Evolutionary conservation across 495 filamentous ascomycete species (phyloP).

Genomic region (Podospora appendiculata): DNA sequence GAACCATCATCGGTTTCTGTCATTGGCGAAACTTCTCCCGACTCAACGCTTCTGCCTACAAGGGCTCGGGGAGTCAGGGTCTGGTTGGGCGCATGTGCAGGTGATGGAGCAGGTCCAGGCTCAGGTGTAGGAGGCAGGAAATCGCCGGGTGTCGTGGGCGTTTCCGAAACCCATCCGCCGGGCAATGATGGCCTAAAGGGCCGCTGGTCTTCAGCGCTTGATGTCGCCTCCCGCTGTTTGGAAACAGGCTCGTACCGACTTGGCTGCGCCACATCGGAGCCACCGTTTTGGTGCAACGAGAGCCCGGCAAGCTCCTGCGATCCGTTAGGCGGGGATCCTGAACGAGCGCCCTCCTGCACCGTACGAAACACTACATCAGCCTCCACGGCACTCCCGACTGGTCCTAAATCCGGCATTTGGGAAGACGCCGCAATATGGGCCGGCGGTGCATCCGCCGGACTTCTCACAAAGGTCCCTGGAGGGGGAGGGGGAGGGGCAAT

Average conservation of each 20-base stretch:
- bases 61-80: constrained; percentile 2
- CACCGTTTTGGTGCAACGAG: not conserved
- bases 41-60: not conserved
- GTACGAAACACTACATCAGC: constrained; percentile 4
- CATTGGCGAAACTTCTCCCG: constrained; percentile 14
- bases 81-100: no score
- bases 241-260: not conserved
- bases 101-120: not conserved
- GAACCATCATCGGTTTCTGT: constrained; percentile 8
- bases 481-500: no score
- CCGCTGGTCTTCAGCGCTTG: constrained; percentile 24
- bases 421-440: not conserved
- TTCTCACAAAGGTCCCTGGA: no score
- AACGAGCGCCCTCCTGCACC: not conserved
- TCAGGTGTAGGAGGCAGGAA: constrained; percentile 7
- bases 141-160: constrained; percentile 28
- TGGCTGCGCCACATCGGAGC: not conserved
- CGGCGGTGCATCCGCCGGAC: not conserved
- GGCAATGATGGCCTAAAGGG: constrained; percentile 52
- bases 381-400: constrained; percentile 1
- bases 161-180: constrained; percentile 58
- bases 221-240: constrained; percentile 13
- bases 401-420: not conserved
- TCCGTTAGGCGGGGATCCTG: constrained; percentile 3
- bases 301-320: constrained; percentile 3